phyloP scores from a whole-genome alignment of 2,329 filamentous ascomycete genomes.

The Tricladium varicosporioides region DNA sequence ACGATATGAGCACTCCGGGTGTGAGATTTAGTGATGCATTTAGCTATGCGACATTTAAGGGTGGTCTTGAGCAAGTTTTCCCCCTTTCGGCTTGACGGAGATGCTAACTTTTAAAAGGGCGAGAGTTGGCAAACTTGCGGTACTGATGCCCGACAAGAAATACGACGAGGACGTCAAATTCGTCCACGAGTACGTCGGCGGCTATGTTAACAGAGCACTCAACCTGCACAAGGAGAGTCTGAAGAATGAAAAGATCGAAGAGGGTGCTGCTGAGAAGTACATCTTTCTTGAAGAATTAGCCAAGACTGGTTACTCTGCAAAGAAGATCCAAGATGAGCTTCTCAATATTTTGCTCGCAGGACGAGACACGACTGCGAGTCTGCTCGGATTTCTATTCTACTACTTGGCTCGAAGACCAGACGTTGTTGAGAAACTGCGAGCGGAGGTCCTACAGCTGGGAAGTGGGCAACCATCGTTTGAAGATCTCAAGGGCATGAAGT shows the following conservation, averaged over 20 bases:
- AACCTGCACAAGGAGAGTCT: slow-evolving; percentile 18
- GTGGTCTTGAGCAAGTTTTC: slow-evolving; percentile 21
- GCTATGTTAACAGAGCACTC: slow-evolving; percentile 29
- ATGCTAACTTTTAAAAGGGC: slow-evolving; percentile 1
- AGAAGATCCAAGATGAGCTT: slow-evolving; percentile 37
- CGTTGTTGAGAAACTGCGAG: slow-evolving; percentile 35
- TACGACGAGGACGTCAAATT: slow-evolving; percentile 26
- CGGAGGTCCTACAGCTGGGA: slow-evolving; percentile 33
- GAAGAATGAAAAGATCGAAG: slow-evolving; percentile 17
- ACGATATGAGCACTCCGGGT: slow-evolving; percentile 12
- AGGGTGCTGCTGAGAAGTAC: slow-evolving; percentile 30
- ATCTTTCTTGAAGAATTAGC: slow-evolving; percentile 51
- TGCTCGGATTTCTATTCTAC: slow-evolving; percentile 37
- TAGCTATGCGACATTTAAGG: slow-evolving; percentile 31
- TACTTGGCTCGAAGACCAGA: slow-evolving; percentile 29
- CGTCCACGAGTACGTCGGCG: slow-evolving; percentile 28
- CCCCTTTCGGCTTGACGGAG: background rate
- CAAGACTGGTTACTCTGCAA: slow-evolving; percentile 42
- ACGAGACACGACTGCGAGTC: slow-evolving; percentile 41
- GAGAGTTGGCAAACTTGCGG: slow-evolving; percentile 29
- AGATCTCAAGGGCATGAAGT: slow-evolving; percentile 51
- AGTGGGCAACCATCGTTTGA: slow-evolving; percentile 43
- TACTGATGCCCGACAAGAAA: slow-evolving; percentile 25
- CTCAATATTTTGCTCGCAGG: slow-evolving; percentile 40
- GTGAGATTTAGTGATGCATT: slow-evolving; percentile 37